phyloP scores from a whole-genome alignment of 257 asterid species.

The Solanum tarapatanum region DNA sequence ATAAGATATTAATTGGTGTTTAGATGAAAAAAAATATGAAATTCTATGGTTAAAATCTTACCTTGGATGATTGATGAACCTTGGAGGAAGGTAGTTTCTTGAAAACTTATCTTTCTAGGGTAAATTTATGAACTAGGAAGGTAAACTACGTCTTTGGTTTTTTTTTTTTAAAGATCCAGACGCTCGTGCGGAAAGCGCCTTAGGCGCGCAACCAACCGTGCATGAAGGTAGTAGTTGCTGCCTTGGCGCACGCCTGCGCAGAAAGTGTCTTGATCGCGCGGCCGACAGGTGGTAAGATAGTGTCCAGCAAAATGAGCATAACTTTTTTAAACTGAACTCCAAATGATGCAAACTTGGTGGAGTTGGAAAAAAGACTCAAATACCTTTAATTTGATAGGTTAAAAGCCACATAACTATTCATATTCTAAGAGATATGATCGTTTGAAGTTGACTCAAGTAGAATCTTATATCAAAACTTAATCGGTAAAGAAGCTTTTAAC shows the following conservation, averaged over 20 bases:
- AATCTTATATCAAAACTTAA: neutral
- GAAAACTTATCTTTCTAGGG: neutral
- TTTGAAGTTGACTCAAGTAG: neutral
- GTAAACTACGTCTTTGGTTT: too few species aligned
- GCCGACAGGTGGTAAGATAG: neutral
- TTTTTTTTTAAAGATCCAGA: neutral
- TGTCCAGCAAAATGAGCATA: neutral
- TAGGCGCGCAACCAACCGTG: neutral
- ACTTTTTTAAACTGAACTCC: neutral
- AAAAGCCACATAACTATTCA: neutral
- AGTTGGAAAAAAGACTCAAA: neutral
- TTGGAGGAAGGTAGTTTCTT: neutral
- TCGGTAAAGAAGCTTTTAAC: neutral
- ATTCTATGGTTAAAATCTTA: too few species aligned
- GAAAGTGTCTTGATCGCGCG: neutral
- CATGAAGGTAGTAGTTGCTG: neutral
- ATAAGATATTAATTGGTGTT: neutral
- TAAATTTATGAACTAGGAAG: neutral
- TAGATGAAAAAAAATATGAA: too few species aligned
- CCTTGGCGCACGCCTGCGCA: fast-evolving
- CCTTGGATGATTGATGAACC: neutral
- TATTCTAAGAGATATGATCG: neutral
- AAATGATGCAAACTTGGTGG: neutral
- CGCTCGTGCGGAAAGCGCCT: neutral
- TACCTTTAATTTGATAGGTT: neutral